Percentiles rank a stretch among this genome's conserved stretches.
These are phyloP conservation scores for Pleurostoma richardsiae DNA, from an alignment of 2,329 filamentous ascomycete genomes.

Conservation along the genomic window DNA sequence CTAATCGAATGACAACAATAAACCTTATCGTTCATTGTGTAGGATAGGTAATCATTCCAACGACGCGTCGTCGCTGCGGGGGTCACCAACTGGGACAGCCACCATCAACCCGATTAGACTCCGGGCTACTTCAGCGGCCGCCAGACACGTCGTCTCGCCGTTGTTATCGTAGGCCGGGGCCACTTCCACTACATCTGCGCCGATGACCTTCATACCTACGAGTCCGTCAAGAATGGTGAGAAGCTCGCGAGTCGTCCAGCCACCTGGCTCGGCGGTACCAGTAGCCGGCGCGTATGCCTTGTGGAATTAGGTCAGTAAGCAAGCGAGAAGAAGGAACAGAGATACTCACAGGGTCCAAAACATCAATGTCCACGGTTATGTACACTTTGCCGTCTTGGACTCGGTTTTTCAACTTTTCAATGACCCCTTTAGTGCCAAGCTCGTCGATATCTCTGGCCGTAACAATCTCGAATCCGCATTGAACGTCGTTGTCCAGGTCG, in stretches of 20 bases:
- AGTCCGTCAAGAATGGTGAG: conserved; percentile 69
- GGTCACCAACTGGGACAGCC: conserved; percentile 1
- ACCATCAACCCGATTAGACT: conserved; percentile 4
- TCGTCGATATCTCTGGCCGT: conserved; percentile 66
- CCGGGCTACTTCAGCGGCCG: conserved; percentile 5
- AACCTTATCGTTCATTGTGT: not conserved
- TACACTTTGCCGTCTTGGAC: conserved; percentile 54
- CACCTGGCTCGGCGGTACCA: conserved; percentile 73
- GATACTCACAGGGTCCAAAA: conserved; percentile 57
- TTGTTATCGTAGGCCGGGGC: conserved; percentile 70
- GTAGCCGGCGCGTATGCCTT: conserved; percentile 41
- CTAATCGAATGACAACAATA: not conserved
- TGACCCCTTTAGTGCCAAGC: conserved; percentile 59
- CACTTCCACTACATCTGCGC: conserved; percentile 77
- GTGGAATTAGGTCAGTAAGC: not conserved
- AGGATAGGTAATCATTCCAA: not conserved
- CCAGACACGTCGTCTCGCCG: conserved; percentile 57
- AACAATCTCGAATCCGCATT: conserved; percentile 53
- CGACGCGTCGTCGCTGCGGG: not conserved
- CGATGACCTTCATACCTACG: conserved; percentile 66
- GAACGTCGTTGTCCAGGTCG: conserved; percentile 50
- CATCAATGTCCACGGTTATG: conserved; percentile 74
- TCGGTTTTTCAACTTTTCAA: conserved; percentile 56
- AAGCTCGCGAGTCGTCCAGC: conserved; percentile 75
- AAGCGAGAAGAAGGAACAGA: conserved; percentile 4